phyloP scores from a whole-genome alignment of 2,329 filamentous ascomycete genomes.

The Hypoxylon sp. region DNA sequence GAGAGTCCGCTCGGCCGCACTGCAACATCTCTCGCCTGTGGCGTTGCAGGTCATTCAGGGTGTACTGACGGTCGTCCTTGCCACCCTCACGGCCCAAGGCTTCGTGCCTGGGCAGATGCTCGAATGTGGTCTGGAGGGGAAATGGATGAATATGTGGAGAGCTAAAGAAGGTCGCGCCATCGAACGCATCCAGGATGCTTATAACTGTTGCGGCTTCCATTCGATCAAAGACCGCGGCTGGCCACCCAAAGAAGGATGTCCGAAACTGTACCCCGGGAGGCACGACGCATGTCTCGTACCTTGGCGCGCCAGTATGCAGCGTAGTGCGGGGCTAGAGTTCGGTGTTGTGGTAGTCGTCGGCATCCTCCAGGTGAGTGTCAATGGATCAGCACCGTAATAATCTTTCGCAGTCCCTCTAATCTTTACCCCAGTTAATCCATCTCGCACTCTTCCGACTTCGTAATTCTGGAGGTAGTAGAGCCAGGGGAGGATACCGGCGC shows the following conservation, averaged over 20 bases:
- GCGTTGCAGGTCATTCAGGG: conserved; percentile 61
- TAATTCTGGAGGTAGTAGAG: conserved; percentile 2
- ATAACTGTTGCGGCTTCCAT: conserved; percentile 77
- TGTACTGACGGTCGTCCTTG: conserved; percentile 60
- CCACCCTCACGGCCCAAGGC: conserved; percentile 58
- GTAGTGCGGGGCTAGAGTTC: conserved; percentile 68
- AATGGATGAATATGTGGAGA: conserved; percentile 70
- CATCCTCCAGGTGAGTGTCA: conserved; percentile 66
- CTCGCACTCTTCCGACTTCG: conserved; percentile 49
- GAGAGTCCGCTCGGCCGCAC: conserved; percentile 1
- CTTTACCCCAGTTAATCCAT: conserved; percentile 45
- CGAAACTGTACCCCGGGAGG: conserved; percentile 61
- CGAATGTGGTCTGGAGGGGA: conserved; percentile 68
- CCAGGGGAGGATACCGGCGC: conserved; percentile 32
- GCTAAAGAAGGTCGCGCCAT: conserved; percentile 66
- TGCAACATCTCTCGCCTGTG: conserved; percentile 51
- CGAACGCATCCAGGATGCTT: conserved; percentile 73
- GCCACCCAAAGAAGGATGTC: conserved; percentile 69
- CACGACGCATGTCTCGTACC: conserved; percentile 64
- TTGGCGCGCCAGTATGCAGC: conserved; percentile 71
- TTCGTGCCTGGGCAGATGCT: conserved; percentile 54
- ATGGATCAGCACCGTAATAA: conserved; percentile 34
- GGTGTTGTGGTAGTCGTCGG: conserved; percentile 67
- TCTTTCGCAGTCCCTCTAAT: conserved; percentile 49
- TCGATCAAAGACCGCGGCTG: conserved; percentile 71